Evolutionary conservation across 2,329 filamentous ascomycete species (phyloP).

Genomic region (Tothia fuscella): DNA sequence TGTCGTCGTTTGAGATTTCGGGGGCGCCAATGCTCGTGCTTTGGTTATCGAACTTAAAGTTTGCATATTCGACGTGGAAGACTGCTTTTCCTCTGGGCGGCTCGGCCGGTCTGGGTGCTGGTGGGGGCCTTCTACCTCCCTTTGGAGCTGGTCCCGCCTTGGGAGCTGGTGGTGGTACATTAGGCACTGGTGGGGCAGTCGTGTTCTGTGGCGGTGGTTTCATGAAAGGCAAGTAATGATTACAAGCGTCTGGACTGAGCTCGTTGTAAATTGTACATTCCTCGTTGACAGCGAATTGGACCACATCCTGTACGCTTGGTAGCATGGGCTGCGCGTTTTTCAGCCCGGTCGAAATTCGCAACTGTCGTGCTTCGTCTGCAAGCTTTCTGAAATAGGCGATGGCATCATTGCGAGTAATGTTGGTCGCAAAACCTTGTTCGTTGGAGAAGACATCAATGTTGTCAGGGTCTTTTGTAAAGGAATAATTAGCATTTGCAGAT

Average conservation of each 20-base stretch:
- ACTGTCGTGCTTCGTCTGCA: not conserved
- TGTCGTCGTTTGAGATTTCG: too few species aligned
- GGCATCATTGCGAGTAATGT: constrained; percentile 4
- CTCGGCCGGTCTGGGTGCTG: too few species aligned
- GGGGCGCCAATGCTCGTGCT: not conserved
- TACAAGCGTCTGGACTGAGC: constrained; percentile 15
- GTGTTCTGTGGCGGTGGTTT: too few species aligned
- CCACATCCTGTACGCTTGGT: constrained; percentile 13
- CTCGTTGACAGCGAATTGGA: constrained; percentile 24
- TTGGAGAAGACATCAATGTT: constrained; percentile 13
- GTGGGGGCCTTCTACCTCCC: too few species aligned
- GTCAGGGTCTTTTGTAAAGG: too few species aligned
- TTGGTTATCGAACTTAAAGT: constrained; percentile 5
- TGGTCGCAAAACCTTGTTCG: not conserved
- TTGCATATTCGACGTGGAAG: constrained; percentile 24
- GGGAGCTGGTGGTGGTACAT: too few species aligned
- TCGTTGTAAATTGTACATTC: too few species aligned
- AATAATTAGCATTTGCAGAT: too few species aligned
- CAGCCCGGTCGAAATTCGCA: constrained; percentile 16
- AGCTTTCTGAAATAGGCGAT: constrained; percentile 2
- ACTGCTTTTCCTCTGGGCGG: constrained; percentile 23
- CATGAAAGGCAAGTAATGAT: constrained; percentile 18
- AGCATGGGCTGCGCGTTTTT: constrained; percentile 23
- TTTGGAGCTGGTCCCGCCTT: too few species aligned
- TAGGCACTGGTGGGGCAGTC: too few species aligned